Evolutionary conservation across 495 filamentous ascomycete species (phyloP), one percentile per base, ranked within the genome.

Genomic region (Trichoderma reesei): DNA sequence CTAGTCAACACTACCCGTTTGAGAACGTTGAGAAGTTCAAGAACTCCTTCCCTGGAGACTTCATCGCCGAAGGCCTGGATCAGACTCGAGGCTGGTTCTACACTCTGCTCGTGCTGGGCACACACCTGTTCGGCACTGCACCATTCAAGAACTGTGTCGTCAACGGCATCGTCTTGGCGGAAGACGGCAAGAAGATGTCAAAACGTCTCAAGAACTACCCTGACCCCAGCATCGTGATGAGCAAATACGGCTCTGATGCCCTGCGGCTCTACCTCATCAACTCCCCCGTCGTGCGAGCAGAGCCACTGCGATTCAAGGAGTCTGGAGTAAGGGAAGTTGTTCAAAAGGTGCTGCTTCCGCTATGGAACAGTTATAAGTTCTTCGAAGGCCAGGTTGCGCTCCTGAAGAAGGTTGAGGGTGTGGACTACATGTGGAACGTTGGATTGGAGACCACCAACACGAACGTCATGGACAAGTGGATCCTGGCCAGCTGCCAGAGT

Each of bases 181-280:
- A 96, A 73, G 92, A 98, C 70, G 94, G 94, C 62, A 97, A 96
- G 80, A 98, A 98, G 80, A 98, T 98, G 94, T 97, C 92, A 1
- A 98, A 98, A 79, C 85, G 95, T 46, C 79, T 96, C 44, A 94
- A 97, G 80, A 98, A 98, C 74, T 98, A 97, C 72, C 95, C 95
- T 9, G 95, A 98, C 70, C 94, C 95, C 11, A 76, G 76, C 41
- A 72, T 91, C 20, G 83, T 98, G 67, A 96, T 98, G 82, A 74
- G 88, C 59, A 86, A 87, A 64, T 96, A 96, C 70, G 94, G 94
- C 31, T 91, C 93, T 6, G 94, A 98, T 77, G 94, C 94, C 38
- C 83, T 98, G 37, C 87, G 94, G 62, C 81, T 98, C 6, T 98
- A 98, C 71, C 82, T 98, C 67, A 98, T 98, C 79, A 97, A 97